Conservation (phyloP, 495 filamentous ascomycete genomes). For the Tuber calosporum region DNA sequence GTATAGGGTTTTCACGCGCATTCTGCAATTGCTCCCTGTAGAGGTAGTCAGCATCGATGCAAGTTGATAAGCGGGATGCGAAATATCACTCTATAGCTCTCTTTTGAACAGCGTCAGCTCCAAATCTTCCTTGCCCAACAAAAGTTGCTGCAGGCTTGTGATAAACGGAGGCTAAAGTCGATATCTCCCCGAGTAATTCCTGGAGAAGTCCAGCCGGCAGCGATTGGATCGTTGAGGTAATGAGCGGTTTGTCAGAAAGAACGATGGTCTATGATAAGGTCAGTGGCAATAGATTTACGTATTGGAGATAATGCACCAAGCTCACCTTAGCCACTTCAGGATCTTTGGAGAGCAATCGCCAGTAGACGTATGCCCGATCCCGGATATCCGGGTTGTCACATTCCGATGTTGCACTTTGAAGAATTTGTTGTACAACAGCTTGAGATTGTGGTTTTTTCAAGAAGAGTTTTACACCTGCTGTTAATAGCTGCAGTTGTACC, state of each 20-base stretch:
- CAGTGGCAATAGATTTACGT: constrained; percentile 26
- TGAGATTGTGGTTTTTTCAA: constrained; percentile 90
- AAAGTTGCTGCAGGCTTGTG: constrained; percentile 97
- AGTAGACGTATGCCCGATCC: constrained; percentile 96
- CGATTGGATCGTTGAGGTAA: constrained; percentile 84
- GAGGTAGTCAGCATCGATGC: constrained; percentile 7
- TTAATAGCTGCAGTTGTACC: constrained; percentile 91
- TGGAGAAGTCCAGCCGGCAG: constrained; percentile 78
- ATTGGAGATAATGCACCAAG: background rate
- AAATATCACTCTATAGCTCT: constrained; percentile 71
- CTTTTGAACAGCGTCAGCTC: constrained; percentile 87
- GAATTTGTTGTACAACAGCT: constrained; percentile 81
- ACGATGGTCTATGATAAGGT: constrained; percentile 61
- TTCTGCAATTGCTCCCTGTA: constrained; percentile 73
- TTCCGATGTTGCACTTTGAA: constrained; percentile 84
- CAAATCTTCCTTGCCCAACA: constrained; percentile 87
- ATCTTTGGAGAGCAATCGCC: constrained; percentile 92
- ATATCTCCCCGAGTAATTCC: constrained; percentile 77
- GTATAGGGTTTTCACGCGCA: constrained; percentile 86
- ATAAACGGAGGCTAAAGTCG: constrained; percentile 97
- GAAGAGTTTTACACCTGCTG: constrained; percentile 93
- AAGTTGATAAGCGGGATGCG: constrained; percentile 20
- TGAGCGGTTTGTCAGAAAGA: constrained; percentile 87
- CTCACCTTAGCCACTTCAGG: constrained; percentile 72
- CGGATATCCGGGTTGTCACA: constrained; percentile 97